Percentiles rank a stretch among this genome's conserved stretches.
phyloP scores from a whole-genome alignment of 1,284 basidiomycete genomes.

The Anthracocystis setariae region DNA sequence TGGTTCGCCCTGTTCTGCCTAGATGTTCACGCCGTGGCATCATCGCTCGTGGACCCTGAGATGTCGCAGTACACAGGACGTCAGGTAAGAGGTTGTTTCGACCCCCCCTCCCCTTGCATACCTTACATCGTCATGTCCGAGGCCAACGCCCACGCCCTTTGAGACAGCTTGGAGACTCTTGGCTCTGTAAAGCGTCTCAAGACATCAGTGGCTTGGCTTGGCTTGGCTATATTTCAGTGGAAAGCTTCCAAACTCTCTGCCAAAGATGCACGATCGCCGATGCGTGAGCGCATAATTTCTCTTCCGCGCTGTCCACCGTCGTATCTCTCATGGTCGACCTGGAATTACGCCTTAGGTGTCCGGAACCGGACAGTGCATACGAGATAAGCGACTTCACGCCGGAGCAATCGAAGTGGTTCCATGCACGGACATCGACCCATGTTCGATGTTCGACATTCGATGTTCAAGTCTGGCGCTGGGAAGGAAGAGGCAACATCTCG shows the following conservation, averaged over 20 bases:
- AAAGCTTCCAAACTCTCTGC: neutral
- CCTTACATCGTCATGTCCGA: conserved; percentile 1
- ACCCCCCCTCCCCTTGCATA: conserved; percentile 1
- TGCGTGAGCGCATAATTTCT: neutral
- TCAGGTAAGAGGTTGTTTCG: neutral
- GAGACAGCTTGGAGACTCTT: neutral
- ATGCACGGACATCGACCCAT: neutral
- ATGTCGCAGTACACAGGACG: too few species aligned
- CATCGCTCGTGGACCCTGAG: too few species aligned
- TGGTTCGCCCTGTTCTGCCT: too few species aligned
- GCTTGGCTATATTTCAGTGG: neutral
- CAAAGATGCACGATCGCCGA: neutral
- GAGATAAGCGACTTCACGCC: neutral
- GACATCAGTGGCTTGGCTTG: neutral
- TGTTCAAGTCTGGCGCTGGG: neutral
- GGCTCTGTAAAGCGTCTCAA: neutral
- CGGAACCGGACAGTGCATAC: too few species aligned
- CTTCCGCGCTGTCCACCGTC: neutral
- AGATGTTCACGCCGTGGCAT: too few species aligned
- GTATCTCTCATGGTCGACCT: too few species aligned
- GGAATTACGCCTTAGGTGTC: too few species aligned
- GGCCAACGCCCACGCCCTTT: too few species aligned
- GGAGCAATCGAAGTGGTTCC: neutral
- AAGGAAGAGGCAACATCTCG: neutral
- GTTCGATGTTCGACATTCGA: neutral